Conservation (phyloP, 148 eudicot genomes). For the Camellia sinensis region DNA sequence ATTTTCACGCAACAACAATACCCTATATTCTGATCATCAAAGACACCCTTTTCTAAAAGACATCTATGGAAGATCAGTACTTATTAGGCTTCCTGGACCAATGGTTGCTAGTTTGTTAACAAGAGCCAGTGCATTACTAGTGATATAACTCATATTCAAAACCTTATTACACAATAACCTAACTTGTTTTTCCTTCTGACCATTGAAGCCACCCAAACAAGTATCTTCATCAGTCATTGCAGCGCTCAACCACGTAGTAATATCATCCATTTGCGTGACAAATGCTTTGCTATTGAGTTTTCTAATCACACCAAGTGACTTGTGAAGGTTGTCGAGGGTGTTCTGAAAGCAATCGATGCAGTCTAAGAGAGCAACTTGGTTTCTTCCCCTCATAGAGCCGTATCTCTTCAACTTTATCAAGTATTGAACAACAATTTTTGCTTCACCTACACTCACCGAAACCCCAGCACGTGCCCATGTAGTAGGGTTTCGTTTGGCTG, state of each 20-base stretch:
- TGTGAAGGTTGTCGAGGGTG: constrained; percentile 49
- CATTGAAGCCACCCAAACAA: constrained; percentile 64
- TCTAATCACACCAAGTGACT: constrained; percentile 45
- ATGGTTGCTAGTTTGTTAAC: constrained; percentile 45
- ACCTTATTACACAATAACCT: constrained; percentile 32
- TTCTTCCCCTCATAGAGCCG: constrained; percentile 29
- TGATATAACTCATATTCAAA: constrained; percentile 30
- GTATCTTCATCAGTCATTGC: constrained; percentile 70
- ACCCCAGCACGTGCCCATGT: constrained; percentile 74
- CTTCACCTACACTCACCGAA: constrained; percentile 57
- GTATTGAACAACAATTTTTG: constrained; percentile 34
- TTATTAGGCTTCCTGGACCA: constrained; percentile 25
- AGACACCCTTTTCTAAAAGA: not conserved
- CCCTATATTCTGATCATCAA: too few species aligned
- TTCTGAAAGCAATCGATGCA: constrained; percentile 60
- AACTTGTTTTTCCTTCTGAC: constrained; percentile 20
- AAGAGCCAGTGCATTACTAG: constrained; percentile 86
- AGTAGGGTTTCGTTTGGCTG: constrained; percentile 46
- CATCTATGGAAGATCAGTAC: not conserved
- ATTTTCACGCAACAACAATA: too few species aligned
- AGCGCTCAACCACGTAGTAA: constrained; percentile 70
- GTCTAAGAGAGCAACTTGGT: constrained; percentile 44
- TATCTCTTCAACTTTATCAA: constrained; percentile 19
- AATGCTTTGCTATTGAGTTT: constrained; percentile 35
- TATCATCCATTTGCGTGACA: constrained; percentile 42